Evolutionary conservation across 73 alveolate genomes (phyloP).

Genomic region (Paramecium primaurelia): DNA sequence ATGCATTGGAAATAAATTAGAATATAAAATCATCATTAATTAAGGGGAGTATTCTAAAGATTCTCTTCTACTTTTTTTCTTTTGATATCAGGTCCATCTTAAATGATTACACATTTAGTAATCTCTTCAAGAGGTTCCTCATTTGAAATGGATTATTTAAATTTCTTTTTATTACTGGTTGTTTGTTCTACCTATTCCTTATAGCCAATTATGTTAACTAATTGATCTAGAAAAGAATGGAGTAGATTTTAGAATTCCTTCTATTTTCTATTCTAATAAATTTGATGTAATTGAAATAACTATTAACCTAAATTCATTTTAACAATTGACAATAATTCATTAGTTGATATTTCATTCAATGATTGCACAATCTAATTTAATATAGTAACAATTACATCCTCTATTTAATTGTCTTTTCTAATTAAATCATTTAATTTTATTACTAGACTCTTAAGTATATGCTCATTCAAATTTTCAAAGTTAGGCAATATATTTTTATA

Average conservation of each 20-base stretch:
- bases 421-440: not conserved
- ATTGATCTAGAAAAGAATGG: not conserved
- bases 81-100: not conserved
- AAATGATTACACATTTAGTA: not conserved
- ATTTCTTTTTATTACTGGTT: not conserved
- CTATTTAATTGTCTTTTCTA: not conserved
- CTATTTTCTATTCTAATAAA: not conserved
- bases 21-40: conserved; percentile 4
- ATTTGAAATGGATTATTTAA: not conserved
- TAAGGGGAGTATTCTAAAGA: not conserved
- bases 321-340: not conserved
- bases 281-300: not conserved
- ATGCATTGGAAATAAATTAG: not conserved
- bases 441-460: not conserved
- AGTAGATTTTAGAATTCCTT: not conserved
- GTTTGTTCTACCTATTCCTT: not conserved
- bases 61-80: conserved; percentile 1
- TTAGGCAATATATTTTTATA: too few relatives aligned
- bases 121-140: conserved; percentile 18
- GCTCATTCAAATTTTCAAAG: not conserved
- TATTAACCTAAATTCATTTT: not conserved
- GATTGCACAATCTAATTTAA: not conserved
- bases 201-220: not conserved
- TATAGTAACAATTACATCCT: not conserved
- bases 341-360: not conserved